Conservation (phyloP, 768 basidiomycete genomes). For the Tricholoma flavovirens region DNA sequence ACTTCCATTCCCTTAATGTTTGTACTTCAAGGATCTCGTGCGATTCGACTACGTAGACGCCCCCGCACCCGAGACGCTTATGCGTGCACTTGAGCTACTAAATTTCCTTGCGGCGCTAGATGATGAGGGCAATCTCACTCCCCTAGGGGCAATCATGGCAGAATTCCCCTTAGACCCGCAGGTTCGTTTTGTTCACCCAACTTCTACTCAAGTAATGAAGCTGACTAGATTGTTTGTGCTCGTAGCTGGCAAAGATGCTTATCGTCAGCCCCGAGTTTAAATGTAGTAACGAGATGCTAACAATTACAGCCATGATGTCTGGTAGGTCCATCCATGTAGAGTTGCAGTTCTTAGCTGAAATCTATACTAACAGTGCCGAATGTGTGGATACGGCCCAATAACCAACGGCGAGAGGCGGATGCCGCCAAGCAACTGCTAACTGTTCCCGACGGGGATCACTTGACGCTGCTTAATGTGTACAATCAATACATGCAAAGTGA, state of each 20-base stretch:
- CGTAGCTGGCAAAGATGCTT: conserved; percentile 84
- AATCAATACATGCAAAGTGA: conserved; percentile 84
- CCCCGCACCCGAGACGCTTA: conserved; percentile 92
- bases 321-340: conserved; percentile 37
- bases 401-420: conserved; percentile 86
- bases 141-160: conserved; percentile 88
- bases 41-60: conserved; percentile 88
- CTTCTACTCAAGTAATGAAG: not conserved
- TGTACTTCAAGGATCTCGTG: conserved; percentile 62
- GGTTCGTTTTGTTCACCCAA: conserved; percentile 38
- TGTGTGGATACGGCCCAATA: conserved; percentile 89
- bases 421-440: conserved; percentile 83
- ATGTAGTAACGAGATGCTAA: conserved; percentile 93
- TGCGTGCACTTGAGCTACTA: conserved; percentile 92
- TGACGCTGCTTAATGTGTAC: conserved; percentile 92
- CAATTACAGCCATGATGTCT: conserved; percentile 95
- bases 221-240: not conserved
- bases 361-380: conserved; percentile 60
- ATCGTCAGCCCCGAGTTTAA: conserved; percentile 92
- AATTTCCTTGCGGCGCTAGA: conserved; percentile 91
- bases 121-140: conserved; percentile 88
- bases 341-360: not conserved
- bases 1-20: not conserved
- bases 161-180: conserved; percentile 99
- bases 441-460: conserved; percentile 94